These are phyloP conservation scores for Taphrina populina DNA, from an alignment of 1,139 yeast genomes.

Conservation along the genomic window DNA sequence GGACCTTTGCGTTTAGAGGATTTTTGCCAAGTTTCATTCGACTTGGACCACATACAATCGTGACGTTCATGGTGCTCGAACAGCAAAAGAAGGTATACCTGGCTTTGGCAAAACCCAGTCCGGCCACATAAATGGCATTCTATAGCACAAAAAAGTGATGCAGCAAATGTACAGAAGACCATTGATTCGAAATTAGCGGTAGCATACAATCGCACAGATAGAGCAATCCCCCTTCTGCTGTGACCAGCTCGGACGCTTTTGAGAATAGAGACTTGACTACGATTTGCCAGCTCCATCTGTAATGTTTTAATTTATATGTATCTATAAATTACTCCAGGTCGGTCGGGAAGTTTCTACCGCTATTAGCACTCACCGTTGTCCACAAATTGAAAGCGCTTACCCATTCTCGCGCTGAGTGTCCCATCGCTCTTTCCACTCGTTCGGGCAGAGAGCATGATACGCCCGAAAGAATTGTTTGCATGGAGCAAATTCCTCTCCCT, in stretches of 20 bases:
- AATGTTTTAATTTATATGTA: no score
- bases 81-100: constrained; percentile 29
- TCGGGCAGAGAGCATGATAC: constrained; percentile 35
- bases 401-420: constrained; percentile 35
- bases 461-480: constrained; percentile 68
- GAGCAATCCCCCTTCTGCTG: no score
- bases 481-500: constrained; percentile 98
- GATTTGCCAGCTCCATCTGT: no score
- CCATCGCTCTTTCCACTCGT: constrained; percentile 35
- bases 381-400: neutral
- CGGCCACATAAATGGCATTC: neutral
- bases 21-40: constrained; percentile 88
- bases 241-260: no score
- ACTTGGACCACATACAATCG: constrained; percentile 84
- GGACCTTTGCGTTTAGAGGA: constrained; percentile 52
- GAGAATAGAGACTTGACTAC: no score
- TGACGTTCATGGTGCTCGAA: constrained; percentile 58
- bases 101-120: neutral
- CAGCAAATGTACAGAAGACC: no score
- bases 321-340: constrained; percentile 24
- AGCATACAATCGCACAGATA: no score
- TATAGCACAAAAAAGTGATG: no score
- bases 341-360: constrained; percentile 28
- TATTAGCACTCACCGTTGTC: neutral
- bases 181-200: no score